Evolutionary conservation across 2,329 filamentous ascomycete genomes (phyloP).

Genomic region (Hypocreales sp.): DNA sequence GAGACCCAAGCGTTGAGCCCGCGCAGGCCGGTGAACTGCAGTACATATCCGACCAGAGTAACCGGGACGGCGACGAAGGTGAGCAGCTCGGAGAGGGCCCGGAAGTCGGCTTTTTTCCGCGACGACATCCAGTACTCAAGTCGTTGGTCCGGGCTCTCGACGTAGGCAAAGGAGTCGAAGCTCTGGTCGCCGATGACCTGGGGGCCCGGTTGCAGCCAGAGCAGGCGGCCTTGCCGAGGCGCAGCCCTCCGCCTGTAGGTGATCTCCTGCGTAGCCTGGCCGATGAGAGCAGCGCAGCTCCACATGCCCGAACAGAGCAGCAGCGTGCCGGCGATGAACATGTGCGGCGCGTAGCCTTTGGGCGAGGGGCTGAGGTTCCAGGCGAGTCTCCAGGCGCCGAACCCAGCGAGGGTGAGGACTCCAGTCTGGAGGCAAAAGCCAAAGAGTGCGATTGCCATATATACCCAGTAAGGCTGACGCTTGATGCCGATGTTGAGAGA

Average conservation of each 20-base stretch:
- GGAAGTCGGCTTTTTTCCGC: neutral
- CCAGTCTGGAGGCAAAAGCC: conserved; percentile 6
- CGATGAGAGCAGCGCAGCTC: conserved; percentile 8
- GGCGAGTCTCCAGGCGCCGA: conserved; percentile 5
- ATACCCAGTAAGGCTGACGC: conserved; percentile 3
- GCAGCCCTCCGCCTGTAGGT: conserved; percentile 1
- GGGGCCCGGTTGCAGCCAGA: conserved; percentile 9
- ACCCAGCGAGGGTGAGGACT: conserved; percentile 6
- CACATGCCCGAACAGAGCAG: conserved; percentile 8
- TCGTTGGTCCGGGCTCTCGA: conserved; percentile 2
- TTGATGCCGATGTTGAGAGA: conserved; percentile 6
- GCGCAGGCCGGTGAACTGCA: conserved; percentile 9
- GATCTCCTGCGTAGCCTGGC: conserved; percentile 6
- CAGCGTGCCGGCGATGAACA: conserved; percentile 8
- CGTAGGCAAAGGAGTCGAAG: conserved; percentile 8
- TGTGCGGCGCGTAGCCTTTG: conserved; percentile 5
- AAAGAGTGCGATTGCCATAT: conserved; percentile 2
- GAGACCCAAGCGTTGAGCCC: conserved; percentile 8
- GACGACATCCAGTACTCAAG: conserved; percentile 4
- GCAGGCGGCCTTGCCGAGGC: no score
- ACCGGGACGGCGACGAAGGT: conserved; percentile 2
- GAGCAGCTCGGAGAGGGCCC: conserved; percentile 1
- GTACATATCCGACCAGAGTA: conserved; percentile 4
- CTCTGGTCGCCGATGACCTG: conserved; percentile 10
- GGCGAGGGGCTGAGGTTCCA: conserved; percentile 3